Evolutionary conservation across 108 stramenopile genomes (phyloP).

Genomic region (Fragilaria radians): DNA sequence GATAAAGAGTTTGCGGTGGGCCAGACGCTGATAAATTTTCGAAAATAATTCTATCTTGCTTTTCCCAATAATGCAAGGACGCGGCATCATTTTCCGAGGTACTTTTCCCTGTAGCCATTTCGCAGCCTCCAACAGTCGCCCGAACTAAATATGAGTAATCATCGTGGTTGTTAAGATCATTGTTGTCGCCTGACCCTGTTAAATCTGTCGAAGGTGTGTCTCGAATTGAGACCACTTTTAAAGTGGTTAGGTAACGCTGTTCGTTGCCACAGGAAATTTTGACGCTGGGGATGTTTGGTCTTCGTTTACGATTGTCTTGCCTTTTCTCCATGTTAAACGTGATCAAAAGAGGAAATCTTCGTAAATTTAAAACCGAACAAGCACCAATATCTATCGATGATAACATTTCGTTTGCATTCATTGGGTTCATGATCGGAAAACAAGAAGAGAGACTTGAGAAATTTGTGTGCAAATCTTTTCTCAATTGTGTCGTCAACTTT

Average conservation of each 20-base stretch:
- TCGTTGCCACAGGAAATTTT: constrained; percentile 24
- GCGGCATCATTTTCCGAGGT: background rate
- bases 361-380: constrained; percentile 77
- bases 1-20: constrained; percentile 57
- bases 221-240: constrained; percentile 38
- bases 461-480: too few species aligned
- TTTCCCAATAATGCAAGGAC: constrained; percentile 29
- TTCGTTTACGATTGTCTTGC: background rate
- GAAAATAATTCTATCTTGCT: constrained; percentile 39
- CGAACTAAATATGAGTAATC: constrained; percentile 37
- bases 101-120: constrained; percentile 49
- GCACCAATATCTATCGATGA: constrained; percentile 53
- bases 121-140: constrained; percentile 52
- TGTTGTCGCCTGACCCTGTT: background rate
- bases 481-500: too few species aligned
- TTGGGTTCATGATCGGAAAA: constrained; percentile 66
- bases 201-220: background rate
- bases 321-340: constrained; percentile 42
- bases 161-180: background rate
- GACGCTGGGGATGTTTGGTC: background rate
- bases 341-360: constrained; percentile 75
- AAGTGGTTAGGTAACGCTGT: constrained; percentile 49
- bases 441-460: too few species aligned
- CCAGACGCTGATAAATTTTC: constrained; percentile 73
- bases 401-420: constrained; percentile 52